Conservation (phyloP, 805 yeast species). For the Cyberlindnera euphorbiiphila region DNA sequence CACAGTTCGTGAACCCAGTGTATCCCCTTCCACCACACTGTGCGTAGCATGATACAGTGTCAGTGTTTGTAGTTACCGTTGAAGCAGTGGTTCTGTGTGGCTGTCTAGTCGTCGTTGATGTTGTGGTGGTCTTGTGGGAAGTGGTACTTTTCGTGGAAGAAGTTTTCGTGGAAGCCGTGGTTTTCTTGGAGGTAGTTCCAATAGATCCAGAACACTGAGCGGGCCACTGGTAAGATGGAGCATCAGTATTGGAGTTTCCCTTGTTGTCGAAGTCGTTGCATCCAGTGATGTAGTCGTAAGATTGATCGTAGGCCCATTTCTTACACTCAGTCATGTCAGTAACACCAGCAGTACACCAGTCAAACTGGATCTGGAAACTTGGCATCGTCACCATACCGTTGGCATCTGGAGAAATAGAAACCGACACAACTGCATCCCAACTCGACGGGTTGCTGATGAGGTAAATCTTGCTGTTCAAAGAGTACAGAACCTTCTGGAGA, state of each 20-base stretch:
- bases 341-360: slow-evolving; percentile 26
- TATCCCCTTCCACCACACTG: slow-evolving; percentile 16
- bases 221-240: slow-evolving; percentile 23
- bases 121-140: background rate
- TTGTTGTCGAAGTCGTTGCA: too few relatives aligned
- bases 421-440: slow-evolving; percentile 10
- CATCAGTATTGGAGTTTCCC: slow-evolving; percentile 20
- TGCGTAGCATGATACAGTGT: slow-evolving; percentile 8
- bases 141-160: background rate
- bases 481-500: slow-evolving; percentile 11
- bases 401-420: slow-evolving; percentile 7
- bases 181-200: background rate
- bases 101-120: slow-evolving; percentile 5
- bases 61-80: background rate
- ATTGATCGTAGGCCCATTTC: slow-evolving; percentile 17
- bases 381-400: slow-evolving; percentile 14
- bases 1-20: slow-evolving; percentile 15
- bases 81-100: slow-evolving; percentile 1
- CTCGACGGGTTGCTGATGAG: slow-evolving; percentile 8
- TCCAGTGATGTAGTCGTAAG: slow-evolving; percentile 25
- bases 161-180: slow-evolving; percentile 2
- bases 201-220: slow-evolving; percentile 17
- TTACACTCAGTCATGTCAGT: slow-evolving; percentile 19
- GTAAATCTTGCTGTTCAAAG: slow-evolving; percentile 9
- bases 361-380: slow-evolving; percentile 21